phyloP scores from a whole-genome alignment of 2,329 filamentous ascomycete species.

The Verruconis gallopava region DNA sequence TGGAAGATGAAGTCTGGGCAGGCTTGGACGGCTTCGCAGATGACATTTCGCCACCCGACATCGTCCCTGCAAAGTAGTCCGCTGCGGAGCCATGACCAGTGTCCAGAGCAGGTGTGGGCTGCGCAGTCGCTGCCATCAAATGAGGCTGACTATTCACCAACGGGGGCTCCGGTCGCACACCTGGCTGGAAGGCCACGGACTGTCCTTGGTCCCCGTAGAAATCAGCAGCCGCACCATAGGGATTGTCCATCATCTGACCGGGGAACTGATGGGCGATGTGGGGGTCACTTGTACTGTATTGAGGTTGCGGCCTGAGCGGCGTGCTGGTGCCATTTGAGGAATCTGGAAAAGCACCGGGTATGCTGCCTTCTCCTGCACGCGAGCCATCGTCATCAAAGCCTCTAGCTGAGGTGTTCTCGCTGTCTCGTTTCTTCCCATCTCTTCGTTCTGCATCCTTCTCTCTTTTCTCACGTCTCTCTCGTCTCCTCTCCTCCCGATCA shows the following conservation, averaged over 20 bases:
- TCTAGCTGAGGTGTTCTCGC: conserved; percentile 18
- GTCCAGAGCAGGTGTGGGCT: conserved; percentile 42
- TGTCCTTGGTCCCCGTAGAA: conserved; percentile 52
- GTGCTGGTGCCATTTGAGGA: conserved; percentile 15
- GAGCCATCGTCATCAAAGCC: conserved; percentile 16
- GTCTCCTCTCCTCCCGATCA: conserved; percentile 21
- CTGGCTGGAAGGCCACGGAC: conserved; percentile 46
- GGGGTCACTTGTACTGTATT: conserved; percentile 26
- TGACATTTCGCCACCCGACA: neutral
- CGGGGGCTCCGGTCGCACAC: conserved; percentile 40
- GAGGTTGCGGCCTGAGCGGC: conserved; percentile 18
- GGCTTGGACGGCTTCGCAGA: conserved; percentile 9
- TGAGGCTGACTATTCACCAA: conserved; percentile 43
- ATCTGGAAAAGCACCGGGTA: conserved; percentile 4
- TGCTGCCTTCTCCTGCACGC: neutral
- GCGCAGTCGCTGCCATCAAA: conserved; percentile 39
- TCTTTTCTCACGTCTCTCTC: conserved; percentile 16
- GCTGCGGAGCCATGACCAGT: conserved; percentile 47
- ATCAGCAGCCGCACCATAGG: conserved; percentile 43
- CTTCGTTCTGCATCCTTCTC: conserved; percentile 14
- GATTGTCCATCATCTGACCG: conserved; percentile 38
- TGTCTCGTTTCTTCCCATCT: conserved; percentile 17
- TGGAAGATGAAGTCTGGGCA: conserved; percentile 7
- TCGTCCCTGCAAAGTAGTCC: conserved; percentile 35
- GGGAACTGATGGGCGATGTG: conserved; percentile 46